Evolutionary conservation across 179 eudicot species (phyloP).

Genomic region (Carnegiea gigantea): DNA sequence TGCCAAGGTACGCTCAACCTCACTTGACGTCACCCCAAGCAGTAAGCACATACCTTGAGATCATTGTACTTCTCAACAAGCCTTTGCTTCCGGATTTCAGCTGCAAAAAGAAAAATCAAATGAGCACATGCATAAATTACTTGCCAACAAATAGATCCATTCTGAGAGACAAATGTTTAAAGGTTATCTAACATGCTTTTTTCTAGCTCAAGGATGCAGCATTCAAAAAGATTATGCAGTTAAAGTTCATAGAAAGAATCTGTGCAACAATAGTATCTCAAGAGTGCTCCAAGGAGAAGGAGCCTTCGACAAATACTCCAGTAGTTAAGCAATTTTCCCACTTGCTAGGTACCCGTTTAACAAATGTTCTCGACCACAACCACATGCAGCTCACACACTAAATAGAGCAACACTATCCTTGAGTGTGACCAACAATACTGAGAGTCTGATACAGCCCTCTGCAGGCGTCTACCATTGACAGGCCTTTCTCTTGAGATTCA

Average conservation of each 20-base stretch:
- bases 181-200: not conserved
- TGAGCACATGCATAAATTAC: constrained; percentile 6
- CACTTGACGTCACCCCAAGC: no score
- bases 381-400: not conserved
- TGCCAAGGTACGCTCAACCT: no score
- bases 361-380: not conserved
- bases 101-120: constrained; percentile 43
- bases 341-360: no score
- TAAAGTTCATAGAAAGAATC: not conserved
- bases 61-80: constrained; percentile 65
- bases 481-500: not conserved
- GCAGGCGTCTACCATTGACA: not conserved
- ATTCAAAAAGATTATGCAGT: not conserved
- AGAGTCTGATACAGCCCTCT: not conserved
- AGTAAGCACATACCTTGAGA: constrained; percentile 59
- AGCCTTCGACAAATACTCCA: no score
- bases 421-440: not conserved
- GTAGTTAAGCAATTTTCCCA: no score
- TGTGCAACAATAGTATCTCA: not conserved
- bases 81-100: constrained; percentile 66
- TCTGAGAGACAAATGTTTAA: not conserved
- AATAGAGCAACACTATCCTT: not conserved
- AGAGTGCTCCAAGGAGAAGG: not conserved
- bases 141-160: not conserved
- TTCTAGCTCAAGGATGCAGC: not conserved